phyloP scores from a whole-genome alignment of 2,329 filamentous ascomycete species.

The Fusarium lyarnte region DNA sequence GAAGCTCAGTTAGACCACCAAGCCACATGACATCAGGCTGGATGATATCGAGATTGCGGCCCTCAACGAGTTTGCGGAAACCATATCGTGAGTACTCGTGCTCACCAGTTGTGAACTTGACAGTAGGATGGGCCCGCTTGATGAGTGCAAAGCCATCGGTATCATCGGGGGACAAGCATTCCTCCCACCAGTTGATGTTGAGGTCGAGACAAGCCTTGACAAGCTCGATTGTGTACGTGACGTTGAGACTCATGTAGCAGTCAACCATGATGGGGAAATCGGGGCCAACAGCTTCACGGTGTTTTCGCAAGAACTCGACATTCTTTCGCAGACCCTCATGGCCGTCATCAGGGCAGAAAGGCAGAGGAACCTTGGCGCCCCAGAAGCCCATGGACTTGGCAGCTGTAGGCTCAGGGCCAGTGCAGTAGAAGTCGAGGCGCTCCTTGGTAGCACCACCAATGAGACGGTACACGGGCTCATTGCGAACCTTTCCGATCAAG shows the following conservation, averaged over 20 bases:
- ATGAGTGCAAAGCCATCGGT: conserved; percentile 89
- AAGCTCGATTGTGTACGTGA: conserved; percentile 90
- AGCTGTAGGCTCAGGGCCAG: conserved; percentile 82
- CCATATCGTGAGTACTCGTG: conserved; percentile 95
- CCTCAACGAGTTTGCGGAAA: conserved; percentile 93
- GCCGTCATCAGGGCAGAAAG: conserved; percentile 90
- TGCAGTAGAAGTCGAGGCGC: conserved; percentile 92
- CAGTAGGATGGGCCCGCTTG: conserved; percentile 87
- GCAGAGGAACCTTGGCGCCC: conserved; percentile 89
- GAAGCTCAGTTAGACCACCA: conserved; percentile 88
- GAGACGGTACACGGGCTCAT: conserved; percentile 93
- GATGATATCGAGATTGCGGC: conserved; percentile 90
- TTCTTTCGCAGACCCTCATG: conserved; percentile 86
- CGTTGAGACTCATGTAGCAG: conserved; percentile 96
- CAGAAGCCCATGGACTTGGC: conserved; percentile 90
- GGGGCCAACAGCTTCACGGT: conserved; percentile 84
- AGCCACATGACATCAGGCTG: conserved; percentile 99
- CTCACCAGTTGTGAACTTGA: conserved; percentile 96
- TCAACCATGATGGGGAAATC: conserved; percentile 95
- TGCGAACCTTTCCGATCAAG: conserved; percentile 87
- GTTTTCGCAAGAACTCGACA: conserved; percentile 85
- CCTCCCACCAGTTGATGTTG: conserved; percentile 97
- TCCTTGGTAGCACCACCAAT: conserved; percentile 91
- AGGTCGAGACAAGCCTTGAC: conserved; percentile 84
- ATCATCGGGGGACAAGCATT: conserved; percentile 91